Evolutionary conservation across 208 protist genomes (phyloP), one percentile per base, ranked within the genome.

Genomic region (Crithidia bombi): DNA sequence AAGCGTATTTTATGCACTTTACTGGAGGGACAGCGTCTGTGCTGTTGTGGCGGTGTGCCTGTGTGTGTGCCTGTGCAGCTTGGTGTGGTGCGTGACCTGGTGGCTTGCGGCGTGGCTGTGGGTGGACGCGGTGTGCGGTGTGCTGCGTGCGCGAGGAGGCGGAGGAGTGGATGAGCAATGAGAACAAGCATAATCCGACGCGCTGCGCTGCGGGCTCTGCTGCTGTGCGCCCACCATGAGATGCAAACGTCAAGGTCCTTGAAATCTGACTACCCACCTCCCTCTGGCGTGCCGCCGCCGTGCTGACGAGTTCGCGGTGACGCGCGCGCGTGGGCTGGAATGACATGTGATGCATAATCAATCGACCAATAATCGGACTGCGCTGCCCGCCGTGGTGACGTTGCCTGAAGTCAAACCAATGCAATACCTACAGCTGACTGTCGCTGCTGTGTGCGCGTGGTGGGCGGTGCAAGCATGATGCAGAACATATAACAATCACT

Each of bases 121-220:
- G 23, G 10, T n/a, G n/a, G 17, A 44, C 5, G 11, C 23, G 2
- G 32, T 72, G 43, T 32, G 35, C 7, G 25, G 33, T 23, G 30
- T 23, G n/a, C 50, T 59, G 54, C 19, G 66, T 47, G 66, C 17
- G 41, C 30, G 28, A 55, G n/a, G n/a, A n/a, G n/a, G n/a, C n/a
- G n/a, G 57, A 25, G 36, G 35, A 52, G 35, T 83, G 79, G 71
- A 85, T 81, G 79, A 85, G 23, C 68, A 85, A 85, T 35, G 70
- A 80, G 79, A 78, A 85, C 74, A 85, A 85, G 79, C 75, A 82
- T 85, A 84, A 81, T 81, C 75, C 75, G 74, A 79, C 65, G 25
- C 52, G 44, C 41, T 35, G 44, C 65, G 41, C 51, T 50, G 6
- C 56, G 35, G 38, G 65, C 65, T 33, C 30, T 33, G 56, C 66